Evolutionary conservation across 1,139 yeast species (phyloP).

Genomic region (Suhomyces bokatorum): DNA sequence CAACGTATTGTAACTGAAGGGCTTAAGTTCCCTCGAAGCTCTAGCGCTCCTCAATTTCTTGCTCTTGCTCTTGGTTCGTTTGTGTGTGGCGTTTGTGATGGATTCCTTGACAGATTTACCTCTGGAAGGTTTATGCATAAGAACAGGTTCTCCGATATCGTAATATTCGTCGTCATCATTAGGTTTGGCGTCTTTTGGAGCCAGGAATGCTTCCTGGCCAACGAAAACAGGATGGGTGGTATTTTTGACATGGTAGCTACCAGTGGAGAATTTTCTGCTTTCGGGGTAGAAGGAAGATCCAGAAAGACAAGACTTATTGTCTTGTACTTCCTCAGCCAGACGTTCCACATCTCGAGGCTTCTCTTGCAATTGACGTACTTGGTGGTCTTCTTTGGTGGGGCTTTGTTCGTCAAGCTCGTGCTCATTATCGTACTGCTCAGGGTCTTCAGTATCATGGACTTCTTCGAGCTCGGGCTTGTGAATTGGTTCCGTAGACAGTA

Average conservation of each 20-base stretch:
- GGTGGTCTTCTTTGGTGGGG: background rate
- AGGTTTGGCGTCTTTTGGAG: slow-evolving; percentile 5
- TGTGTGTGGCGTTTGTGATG: slow-evolving; percentile 9
- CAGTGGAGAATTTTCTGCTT: slow-evolving; percentile 8
- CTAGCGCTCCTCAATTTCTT: slow-evolving; percentile 18
- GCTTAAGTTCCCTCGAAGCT: slow-evolving; percentile 33
- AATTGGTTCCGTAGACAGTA: background rate
- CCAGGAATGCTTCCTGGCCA: background rate
- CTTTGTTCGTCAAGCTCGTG: too few relatives aligned
- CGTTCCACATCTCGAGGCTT: background rate
- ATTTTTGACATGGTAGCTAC: slow-evolving; percentile 6
- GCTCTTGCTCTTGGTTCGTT: slow-evolving; percentile 18
- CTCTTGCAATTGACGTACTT: background rate
- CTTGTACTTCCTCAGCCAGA: background rate
- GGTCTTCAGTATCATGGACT: background rate
- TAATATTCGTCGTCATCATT: slow-evolving; percentile 36
- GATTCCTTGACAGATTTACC: slow-evolving; percentile 41
- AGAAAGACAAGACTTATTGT: slow-evolving; percentile 4
- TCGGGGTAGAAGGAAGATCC: slow-evolving; percentile 10
- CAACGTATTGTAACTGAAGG: slow-evolving; percentile 60
- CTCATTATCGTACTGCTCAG: background rate
- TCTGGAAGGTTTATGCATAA: slow-evolving; percentile 32
- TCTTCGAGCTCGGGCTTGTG: background rate
- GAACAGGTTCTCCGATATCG: slow-evolving; percentile 43
- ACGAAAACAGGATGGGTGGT: slow-evolving; percentile 6